Evolutionary conservation across 2,329 filamentous ascomycete genomes (phyloP).

Genomic region (Colletotrichum tabaci): DNA sequence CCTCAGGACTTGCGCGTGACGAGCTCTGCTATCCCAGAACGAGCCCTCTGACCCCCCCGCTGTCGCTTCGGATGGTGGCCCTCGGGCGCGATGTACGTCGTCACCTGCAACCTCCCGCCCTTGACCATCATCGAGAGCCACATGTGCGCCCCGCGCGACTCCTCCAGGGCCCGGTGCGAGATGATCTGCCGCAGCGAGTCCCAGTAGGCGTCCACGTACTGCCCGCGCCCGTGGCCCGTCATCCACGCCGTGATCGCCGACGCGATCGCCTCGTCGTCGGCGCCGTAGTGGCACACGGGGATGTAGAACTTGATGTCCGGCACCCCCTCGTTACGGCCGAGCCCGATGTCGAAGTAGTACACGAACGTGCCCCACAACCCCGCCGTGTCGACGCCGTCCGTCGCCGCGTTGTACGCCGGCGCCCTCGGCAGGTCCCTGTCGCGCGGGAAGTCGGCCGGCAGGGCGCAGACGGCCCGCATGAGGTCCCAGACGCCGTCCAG

Average conservation of each 20-base stretch:
- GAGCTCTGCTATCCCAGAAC: background rate
- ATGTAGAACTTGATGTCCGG: slow-evolving; percentile 30
- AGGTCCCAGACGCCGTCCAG: slow-evolving; percentile 12
- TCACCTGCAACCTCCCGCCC: background rate
- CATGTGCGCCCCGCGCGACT: slow-evolving; percentile 29
- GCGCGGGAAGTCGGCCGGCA: slow-evolving; percentile 9
- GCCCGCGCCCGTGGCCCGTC: slow-evolving; percentile 10
- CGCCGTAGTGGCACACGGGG: slow-evolving; percentile 28
- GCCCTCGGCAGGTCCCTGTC: slow-evolving; percentile 2
- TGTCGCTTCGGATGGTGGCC: background rate
- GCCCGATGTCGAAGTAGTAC: slow-evolving; percentile 26
- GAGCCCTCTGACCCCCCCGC: background rate
- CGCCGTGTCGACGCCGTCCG: slow-evolving; percentile 11
- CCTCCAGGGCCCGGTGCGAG: slow-evolving; percentile 1
- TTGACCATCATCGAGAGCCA: slow-evolving; percentile 8
- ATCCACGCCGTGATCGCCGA: slow-evolving; percentile 15
- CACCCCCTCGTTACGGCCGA: background rate
- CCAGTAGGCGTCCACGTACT: slow-evolving; percentile 20
- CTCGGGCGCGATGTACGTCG: background rate
- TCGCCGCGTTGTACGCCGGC: slow-evolving; percentile 11
- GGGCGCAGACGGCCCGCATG: slow-evolving; percentile 27
- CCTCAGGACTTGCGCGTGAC: background rate
- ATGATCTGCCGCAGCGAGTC: slow-evolving; percentile 3
- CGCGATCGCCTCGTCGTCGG: slow-evolving; percentile 21
- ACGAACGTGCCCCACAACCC: slow-evolving; percentile 28